Evolutionary conservation across 2,329 filamentous ascomycete genomes (phyloP).

Genomic region (Xylariaceae sp.): DNA sequence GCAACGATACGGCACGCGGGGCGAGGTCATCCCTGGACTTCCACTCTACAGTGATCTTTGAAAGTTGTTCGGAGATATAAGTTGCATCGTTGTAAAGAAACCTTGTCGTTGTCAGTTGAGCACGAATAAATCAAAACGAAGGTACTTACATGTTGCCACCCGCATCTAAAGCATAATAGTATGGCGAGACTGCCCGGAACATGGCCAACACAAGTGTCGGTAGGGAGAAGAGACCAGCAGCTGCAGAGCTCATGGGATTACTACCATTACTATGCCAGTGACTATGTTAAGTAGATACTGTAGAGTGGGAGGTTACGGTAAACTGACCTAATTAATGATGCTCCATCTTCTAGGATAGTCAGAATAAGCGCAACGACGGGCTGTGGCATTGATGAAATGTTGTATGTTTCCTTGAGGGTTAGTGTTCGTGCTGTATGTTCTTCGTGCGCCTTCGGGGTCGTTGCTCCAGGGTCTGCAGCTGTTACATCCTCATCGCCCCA

Average conservation of each 20-base stretch:
- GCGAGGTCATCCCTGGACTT: conserved; percentile 50
- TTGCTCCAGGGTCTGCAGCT: conserved; percentile 22
- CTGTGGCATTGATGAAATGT: conserved; percentile 82
- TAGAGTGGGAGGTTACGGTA: background rate
- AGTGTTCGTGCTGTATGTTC: conserved; percentile 54
- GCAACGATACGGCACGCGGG: conserved; percentile 47
- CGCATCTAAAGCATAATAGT: conserved; percentile 63
- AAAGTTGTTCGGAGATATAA: conserved; percentile 57
- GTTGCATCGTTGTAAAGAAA: conserved; percentile 65
- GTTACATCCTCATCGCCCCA: conserved; percentile 69
- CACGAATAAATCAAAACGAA: background rate
- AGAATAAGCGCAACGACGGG: conserved; percentile 66
- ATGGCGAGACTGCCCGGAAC: conserved; percentile 71
- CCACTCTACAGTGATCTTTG: conserved; percentile 48
- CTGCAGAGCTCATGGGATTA: conserved; percentile 62
- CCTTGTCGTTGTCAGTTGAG: conserved; percentile 36
- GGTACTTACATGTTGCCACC: conserved; percentile 60
- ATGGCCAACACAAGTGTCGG: conserved; percentile 72
- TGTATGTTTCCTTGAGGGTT: conserved; percentile 79
- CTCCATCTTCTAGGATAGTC: conserved; percentile 56
- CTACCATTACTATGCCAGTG: conserved; percentile 35
- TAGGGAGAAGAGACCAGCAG: conserved; percentile 65
- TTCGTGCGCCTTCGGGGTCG: conserved; percentile 7
- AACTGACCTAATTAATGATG: conserved; percentile 50
- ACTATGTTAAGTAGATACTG: conserved; percentile 2